A percentile compares a stretch with the other conserved stretches of the same genome.
These are phyloP conservation scores for Cryptosporidium tyzzeri DNA, from an alignment of 169 alveolate species.

Conservation along the genomic window DNA sequence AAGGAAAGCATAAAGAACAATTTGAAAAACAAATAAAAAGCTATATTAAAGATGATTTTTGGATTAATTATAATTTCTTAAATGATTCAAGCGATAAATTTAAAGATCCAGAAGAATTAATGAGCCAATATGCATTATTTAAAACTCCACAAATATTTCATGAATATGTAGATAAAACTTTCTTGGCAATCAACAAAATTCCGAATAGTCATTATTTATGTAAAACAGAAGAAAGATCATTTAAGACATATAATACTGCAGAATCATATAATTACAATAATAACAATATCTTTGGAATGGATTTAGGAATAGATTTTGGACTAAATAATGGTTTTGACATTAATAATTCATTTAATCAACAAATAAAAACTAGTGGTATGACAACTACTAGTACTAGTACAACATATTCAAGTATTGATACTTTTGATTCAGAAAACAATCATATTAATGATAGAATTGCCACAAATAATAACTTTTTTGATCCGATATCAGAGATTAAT, in stretches of 20 bases:
- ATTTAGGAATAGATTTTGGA: background rate
- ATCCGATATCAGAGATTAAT: background rate
- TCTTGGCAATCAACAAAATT: slow-evolving; percentile 10
- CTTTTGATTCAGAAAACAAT: background rate
- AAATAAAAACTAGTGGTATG: background rate
- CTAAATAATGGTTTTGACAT: background rate
- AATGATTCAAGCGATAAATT: background rate
- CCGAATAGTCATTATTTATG: slow-evolving; percentile 23
- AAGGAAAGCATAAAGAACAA: slow-evolving; percentile 17
- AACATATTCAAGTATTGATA: background rate
- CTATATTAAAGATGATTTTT: slow-evolving; percentile 11
- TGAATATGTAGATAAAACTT: slow-evolving; percentile 34
- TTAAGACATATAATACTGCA: background rate
- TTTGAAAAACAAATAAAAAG: background rate
- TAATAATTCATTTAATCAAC: background rate
- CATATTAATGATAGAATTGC: background rate
- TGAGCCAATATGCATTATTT: slow-evolving; percentile 2
- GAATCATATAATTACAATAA: background rate
- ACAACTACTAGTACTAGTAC: slow-evolving; percentile 8
- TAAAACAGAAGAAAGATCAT: background rate
- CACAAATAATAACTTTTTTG: no score
- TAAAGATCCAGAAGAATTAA: background rate
- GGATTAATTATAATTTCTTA: slow-evolving; percentile 34
- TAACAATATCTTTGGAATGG: background rate
- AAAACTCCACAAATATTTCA: background rate